Evolutionary conservation across 2,329 filamentous ascomycete genomes (phyloP), one percentile per base, ranked within the genome.

Genomic region (Niveomyces coronatus): DNA sequence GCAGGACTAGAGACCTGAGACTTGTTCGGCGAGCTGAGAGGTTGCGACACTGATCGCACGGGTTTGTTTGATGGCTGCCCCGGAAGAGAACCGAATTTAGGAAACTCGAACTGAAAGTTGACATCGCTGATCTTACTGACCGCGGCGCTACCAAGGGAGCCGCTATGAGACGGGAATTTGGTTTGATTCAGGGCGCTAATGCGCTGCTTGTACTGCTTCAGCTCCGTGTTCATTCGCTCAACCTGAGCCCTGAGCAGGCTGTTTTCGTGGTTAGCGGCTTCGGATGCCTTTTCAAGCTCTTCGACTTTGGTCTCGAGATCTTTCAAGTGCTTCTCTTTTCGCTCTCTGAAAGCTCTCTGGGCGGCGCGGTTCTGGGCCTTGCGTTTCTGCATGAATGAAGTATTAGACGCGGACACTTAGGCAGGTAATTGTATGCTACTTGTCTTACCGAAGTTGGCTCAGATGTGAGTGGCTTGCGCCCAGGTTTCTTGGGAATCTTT

Each of bases 291-390:
- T 56, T 94, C 82, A 10, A 85, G 60, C 53, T 84, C 78, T 31
- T 79, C 70, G 3, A 85, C 77, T 59, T 85, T 85, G 42, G 70
- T 82, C 62, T 94, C 87, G 3, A 93, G 71, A 48, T 88, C 82
- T 56, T 86, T 86, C 33, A 93, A 59, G 52, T 93, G 88, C 64
- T 84, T 89, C 60, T 95, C 88, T 63, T 95, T 95, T 45, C 88
- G 83, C 59, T 95, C 88, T 39, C 88, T 79, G 71, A 95, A 95
- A 6, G 88, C 88, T 42, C 88, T 77, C 61, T 95, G 88, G 4
- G 88, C 88, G 9, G 88, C 88, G 48, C 88, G 77, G 49, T 95
- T 95, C 55, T 95, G 88, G 9, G 91, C 91, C 65, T 98, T 98
- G 51, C 87, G 82, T 65, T 94, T 93, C 86, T 94, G 52, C 32